These are phyloP conservation scores for Alliaria petiolata DNA, from an alignment of 345 rosid genomes.

Conservation along the genomic window DNA sequence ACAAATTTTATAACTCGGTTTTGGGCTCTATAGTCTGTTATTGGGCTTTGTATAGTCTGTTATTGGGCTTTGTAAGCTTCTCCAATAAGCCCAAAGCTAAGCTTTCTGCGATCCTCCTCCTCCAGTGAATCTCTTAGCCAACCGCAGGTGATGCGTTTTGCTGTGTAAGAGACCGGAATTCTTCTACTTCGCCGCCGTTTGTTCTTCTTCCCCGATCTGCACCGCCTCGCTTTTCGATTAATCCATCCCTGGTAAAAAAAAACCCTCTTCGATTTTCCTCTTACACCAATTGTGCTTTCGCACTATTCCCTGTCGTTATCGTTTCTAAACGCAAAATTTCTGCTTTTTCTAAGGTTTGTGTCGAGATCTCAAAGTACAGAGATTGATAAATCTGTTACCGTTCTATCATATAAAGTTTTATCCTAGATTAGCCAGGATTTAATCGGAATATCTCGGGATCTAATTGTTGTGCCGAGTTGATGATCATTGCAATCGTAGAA, in stretches of 20 bases:
- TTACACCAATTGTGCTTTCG: background rate
- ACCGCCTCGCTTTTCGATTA: background rate
- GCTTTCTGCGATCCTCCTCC: background rate
- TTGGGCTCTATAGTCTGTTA: background rate
- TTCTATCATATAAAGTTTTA: background rate
- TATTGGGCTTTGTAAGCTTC: constrained; percentile 19
- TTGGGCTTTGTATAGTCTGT: constrained; percentile 10
- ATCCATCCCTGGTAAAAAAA: background rate
- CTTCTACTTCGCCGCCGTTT: constrained; percentile 18
- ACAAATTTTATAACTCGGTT: background rate
- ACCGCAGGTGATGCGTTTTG: constrained; percentile 24
- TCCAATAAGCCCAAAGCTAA: constrained; percentile 2
- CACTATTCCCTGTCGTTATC: background rate
- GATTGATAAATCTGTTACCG: background rate
- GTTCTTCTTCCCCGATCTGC: constrained; percentile 11
- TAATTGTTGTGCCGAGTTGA: background rate
- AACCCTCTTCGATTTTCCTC: background rate
- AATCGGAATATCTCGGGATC: constrained; percentile 1
- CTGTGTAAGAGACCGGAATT: constrained; percentile 12
- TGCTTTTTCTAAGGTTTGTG: background rate
- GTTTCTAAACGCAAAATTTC: background rate
- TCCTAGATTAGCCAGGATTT: background rate
- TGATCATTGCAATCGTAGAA: background rate
- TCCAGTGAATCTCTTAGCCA: background rate
- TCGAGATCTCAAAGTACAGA: constrained; percentile 15